Percentiles rank a stretch among this genome's conserved stretches.
Conservation (phyloP, 192 early-diverging fungal species). For the Entrophospora sp. region DNA sequence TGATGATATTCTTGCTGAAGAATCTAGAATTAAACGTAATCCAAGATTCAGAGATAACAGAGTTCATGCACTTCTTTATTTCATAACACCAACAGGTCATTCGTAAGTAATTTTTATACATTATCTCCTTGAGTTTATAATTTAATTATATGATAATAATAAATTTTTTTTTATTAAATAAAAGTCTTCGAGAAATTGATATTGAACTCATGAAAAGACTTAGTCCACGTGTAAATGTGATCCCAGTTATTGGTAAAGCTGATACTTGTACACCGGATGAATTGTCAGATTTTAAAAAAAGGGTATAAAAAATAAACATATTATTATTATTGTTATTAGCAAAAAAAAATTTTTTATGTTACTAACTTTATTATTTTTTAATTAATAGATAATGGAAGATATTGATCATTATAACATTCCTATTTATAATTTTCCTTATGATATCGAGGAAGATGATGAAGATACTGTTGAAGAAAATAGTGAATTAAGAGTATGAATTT, state of each 20-base stretch:
- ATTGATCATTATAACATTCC: constrained; percentile 92
- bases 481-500: constrained; percentile 58
- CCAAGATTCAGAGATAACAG: constrained; percentile 88
- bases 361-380: not conserved
- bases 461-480: constrained; percentile 98
- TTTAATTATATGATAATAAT: not conserved
- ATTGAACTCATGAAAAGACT: constrained; percentile 88
- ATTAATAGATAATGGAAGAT: constrained; percentile 84
- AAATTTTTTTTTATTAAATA: not conserved
- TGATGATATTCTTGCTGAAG: constrained; percentile 88
- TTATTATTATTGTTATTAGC: not conserved
- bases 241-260: constrained; percentile 91
- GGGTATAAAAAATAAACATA: constrained; percentile 35
- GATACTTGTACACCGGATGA: constrained; percentile 88
- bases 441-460: constrained; percentile 96
- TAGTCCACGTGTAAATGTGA: constrained; percentile 88
- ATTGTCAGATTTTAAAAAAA: constrained; percentile 79
- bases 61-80: constrained; percentile 94
- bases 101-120: constrained; percentile 33
- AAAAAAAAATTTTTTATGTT: not conserved
- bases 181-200: constrained; percentile 86
- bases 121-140: constrained; percentile 3
- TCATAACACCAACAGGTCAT: constrained; percentile 96
- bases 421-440: constrained; percentile 95
- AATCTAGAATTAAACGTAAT: constrained; percentile 76